A percentile compares a stretch with the other conserved stretches of the same genome.
Conservation (phyloP, 176 grass and related monocot species). For the Stipa capillata region DNA sequence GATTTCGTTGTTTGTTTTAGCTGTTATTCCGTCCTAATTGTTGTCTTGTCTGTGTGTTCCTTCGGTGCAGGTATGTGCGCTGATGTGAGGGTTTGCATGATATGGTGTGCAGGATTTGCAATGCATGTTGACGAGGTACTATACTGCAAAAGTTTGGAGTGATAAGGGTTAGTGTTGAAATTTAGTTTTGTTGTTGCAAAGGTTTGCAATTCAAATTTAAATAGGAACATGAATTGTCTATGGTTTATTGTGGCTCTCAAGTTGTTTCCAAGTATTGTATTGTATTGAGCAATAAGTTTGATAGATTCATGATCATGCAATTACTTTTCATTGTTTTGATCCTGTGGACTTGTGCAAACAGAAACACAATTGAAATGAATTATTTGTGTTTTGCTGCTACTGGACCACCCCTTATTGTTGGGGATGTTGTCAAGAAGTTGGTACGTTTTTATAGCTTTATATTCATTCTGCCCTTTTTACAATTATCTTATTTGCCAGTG, state of each 20-base stretch:
- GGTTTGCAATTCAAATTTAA: not conserved
- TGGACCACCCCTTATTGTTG: not conserved
- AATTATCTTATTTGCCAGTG: not conserved
- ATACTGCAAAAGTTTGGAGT: not conserved
- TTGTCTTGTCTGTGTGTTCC: not conserved
- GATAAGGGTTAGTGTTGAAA: not conserved
- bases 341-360: not conserved
- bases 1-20: not conserved
- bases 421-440: not conserved
- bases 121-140: not conserved
- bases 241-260: not conserved
- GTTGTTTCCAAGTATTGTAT: not conserved
- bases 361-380: not conserved
- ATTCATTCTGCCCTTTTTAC: not conserved
- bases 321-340: not conserved
- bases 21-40: not conserved
- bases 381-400: not conserved
- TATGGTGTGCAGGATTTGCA: not conserved
- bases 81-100: not conserved
- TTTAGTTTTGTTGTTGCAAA: not conserved
- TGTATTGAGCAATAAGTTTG: not conserved
- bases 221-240: not conserved
- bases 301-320: not conserved
- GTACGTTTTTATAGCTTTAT: not conserved
- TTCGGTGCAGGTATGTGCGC: constrained; percentile 18